phyloP scores from a whole-genome alignment of 2,329 filamentous ascomycete species.

The Diaporthe citriasiana region DNA sequence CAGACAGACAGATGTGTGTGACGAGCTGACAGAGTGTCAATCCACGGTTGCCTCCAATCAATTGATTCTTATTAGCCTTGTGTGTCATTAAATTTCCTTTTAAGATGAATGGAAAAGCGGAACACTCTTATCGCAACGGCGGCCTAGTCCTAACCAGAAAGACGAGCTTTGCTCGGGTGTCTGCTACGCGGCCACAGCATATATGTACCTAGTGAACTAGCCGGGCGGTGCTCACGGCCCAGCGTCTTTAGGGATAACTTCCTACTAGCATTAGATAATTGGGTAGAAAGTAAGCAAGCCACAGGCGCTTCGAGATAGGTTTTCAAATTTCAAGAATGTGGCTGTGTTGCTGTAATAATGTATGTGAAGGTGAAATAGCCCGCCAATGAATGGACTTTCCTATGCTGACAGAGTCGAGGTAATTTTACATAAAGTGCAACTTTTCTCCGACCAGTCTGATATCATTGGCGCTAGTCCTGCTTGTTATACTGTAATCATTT shows the following conservation, averaged over 20 bases:
- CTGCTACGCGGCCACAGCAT: background rate
- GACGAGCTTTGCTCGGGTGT: too few relatives aligned
- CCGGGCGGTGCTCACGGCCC: background rate
- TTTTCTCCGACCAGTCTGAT: background rate
- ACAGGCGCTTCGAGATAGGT: background rate
- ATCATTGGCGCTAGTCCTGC: background rate
- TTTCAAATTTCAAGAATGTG: background rate
- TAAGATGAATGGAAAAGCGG: rapidly evolving
- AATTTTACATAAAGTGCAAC: background rate
- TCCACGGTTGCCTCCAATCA: background rate
- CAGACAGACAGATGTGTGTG: background rate
- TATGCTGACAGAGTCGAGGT: background rate
- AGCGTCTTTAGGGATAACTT: too few relatives aligned
- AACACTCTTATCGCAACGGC: too few relatives aligned
- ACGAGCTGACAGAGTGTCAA: too few relatives aligned
- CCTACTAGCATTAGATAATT: background rate
- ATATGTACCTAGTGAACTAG: background rate
- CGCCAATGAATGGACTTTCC: background rate
- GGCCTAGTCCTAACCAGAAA: background rate
- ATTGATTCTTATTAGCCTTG: too few relatives aligned
- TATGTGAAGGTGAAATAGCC: background rate
- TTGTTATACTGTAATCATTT: background rate
- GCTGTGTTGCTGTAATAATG: background rate
- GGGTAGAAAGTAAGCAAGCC: background rate
- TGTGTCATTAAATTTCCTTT: background rate